Evolutionary conservation across 2,329 filamentous ascomycete species (phyloP).

Genomic region (Fusarium sp.): DNA sequence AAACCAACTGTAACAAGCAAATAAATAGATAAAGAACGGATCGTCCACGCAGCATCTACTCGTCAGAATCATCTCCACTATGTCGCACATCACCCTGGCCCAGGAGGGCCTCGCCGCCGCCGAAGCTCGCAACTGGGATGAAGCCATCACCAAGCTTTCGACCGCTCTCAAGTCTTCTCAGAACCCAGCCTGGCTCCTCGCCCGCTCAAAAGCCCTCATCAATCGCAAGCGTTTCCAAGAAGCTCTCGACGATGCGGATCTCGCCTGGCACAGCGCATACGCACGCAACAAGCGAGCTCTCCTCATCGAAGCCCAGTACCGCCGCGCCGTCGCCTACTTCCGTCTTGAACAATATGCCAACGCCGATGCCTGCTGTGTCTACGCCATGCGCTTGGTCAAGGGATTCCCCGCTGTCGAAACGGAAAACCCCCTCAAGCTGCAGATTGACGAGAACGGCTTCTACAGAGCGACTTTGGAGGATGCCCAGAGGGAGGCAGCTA

Average conservation of each 20-base stretch:
- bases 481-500: slow-evolving; percentile 43
- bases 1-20: background rate
- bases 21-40: too few relatives aligned
- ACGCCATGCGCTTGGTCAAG: slow-evolving; percentile 57
- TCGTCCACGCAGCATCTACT: background rate
- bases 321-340: slow-evolving; percentile 78
- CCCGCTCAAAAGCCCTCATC: slow-evolving; percentile 81
- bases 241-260: slow-evolving; percentile 75
- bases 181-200: slow-evolving; percentile 81
- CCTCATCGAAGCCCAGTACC: slow-evolving; percentile 83
- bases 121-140: slow-evolving; percentile 67
- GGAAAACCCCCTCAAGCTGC: slow-evolving; percentile 43
- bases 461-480: slow-evolving; percentile 54
- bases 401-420: slow-evolving; percentile 46
- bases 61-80: slow-evolving; percentile 40
- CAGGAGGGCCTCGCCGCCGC: slow-evolving; percentile 72
- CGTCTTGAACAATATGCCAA: slow-evolving; percentile 77
- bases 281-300: slow-evolving; percentile 77
- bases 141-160: slow-evolving; percentile 74
- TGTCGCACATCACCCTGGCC: slow-evolving; percentile 63
- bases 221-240: slow-evolving; percentile 67
- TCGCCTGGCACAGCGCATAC: slow-evolving; percentile 67
- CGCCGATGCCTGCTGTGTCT: slow-evolving; percentile 74
- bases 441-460: slow-evolving; percentile 56
- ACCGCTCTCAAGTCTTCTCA: slow-evolving; percentile 70